phyloP scores from a whole-genome alignment of 2,329 filamentous ascomycete genomes.

The Cryphonectria japonica region DNA sequence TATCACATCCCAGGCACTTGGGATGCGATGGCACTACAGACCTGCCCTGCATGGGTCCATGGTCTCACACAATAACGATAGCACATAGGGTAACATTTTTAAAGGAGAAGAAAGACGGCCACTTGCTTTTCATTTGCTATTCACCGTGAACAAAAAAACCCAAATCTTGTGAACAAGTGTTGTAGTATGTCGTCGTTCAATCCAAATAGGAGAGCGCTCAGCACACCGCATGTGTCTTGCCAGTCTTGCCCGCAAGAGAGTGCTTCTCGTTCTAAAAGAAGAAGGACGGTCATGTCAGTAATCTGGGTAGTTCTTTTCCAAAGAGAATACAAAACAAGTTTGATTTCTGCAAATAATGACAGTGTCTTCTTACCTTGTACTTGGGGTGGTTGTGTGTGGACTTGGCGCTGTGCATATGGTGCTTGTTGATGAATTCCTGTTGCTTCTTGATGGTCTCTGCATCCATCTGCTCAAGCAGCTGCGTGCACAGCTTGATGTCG shows the following conservation, averaged over 20 bases:
- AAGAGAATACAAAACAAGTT: too few relatives aligned
- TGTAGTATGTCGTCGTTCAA: not conserved
- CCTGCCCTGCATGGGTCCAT: too few relatives aligned
- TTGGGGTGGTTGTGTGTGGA: conserved; percentile 55
- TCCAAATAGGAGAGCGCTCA: conserved; percentile 44
- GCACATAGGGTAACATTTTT: too few relatives aligned
- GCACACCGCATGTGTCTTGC: conserved; percentile 88
- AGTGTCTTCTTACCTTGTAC: conserved; percentile 49
- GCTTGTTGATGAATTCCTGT: conserved; percentile 64
- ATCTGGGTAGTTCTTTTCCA: not conserved
- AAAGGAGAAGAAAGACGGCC: not conserved
- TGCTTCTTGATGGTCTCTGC: conserved; percentile 70
- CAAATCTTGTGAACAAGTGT: too few relatives aligned
- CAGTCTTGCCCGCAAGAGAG: conserved; percentile 84
- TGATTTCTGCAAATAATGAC: too few relatives aligned
- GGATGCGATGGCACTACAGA: not conserved
- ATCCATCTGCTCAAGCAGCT: conserved; percentile 75
- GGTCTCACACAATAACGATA: not conserved
- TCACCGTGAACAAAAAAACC: not conserved
- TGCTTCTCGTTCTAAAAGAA: conserved; percentile 71
- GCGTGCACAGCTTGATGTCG: conserved; percentile 79
- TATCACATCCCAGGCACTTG: not conserved
- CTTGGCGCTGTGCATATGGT: conserved; percentile 58
- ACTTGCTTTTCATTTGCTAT: not conserved
- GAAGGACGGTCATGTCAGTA: conserved; percentile 20